Base-by-base conservation (phyloP, 2,329 filamentous ascomycete genomes). In the Chrysosporium queenslandicum region DNA sequence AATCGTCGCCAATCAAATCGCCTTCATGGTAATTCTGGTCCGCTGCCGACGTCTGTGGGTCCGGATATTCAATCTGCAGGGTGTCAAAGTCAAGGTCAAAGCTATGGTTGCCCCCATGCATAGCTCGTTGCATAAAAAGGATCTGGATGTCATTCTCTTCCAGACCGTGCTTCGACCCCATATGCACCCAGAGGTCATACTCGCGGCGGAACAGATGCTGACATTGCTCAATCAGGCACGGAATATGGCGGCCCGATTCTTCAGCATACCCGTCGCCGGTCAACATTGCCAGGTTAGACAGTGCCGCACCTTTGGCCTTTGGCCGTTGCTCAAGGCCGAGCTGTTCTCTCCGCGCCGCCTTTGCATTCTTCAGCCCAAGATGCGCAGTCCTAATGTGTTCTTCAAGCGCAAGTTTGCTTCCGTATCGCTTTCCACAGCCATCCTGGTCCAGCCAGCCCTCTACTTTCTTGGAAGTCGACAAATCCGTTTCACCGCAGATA, bases 341-440 rank as follows among this genome's bases (percentile, higher is more conserved):
- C 34, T 66, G 65, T 46, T 68, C 63, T 23, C 66, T 64, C 25
- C 64, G 66, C 53, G 64, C 64, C 55, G 68, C 64, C 62, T 70
- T 70, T 57, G 67, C 64, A 58, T 73, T 70, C 58, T 61, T 68
- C 20, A 79, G 70, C n/a, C 82, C 81, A 23, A 95, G 73, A 65
- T 97, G 91, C 20, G 87, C 79, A 45, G 85, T 88, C 18, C 87
- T 82, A 41, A 96, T 77, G 64, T 97, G 91, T 58, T 92, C 85
- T 66, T 91, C 86, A 0, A 96, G 76, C 27, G 81, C 82, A 16
- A 80, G 77, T 66, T 94, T 95, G 56, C 84, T 86, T 54, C 80
- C 79, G 62, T 94, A 92, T 32, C 78, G 77, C 55, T 81, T 79
- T 1, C 84, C 86, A 63, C 91, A 97, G 14, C 84, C 86, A 47